Base-by-base conservation (phyloP, 2,329 filamentous ascomycete species). In the Chalara sp. region DNA sequence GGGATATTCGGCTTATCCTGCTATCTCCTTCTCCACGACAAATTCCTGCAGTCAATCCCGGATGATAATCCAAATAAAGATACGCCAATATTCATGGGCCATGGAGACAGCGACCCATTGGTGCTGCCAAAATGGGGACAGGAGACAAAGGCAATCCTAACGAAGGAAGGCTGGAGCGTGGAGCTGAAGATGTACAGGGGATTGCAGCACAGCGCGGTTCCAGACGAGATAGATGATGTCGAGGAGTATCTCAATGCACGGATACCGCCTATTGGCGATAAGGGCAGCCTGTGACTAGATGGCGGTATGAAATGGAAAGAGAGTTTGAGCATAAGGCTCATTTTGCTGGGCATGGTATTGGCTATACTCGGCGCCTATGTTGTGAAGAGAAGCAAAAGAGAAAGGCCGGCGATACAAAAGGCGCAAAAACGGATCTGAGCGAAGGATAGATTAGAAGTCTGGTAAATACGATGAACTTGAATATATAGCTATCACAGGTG, bases 11-110 rank as follows among this genome's bases (percentile, higher is more conserved):
- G 85, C 6, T 71, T 97, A 55, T 93, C 87, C 10, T 86, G 82
- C 61, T 97, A 95, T 69, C 70, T 96, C 59, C 76, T 89, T 21
- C 73, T 96, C 44, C 76, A 80, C 56, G 72, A 78, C 55, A 86
- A 84, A 64, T 37, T 37, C n/a, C 67, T 89, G 58, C 74, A 78
- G 63, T 75, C 76, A 6, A 72, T 80, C 56, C 67, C 80, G 2
- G 72, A 73, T 58, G 73, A 76, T 30, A 78, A 72, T 58, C 73
- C 77, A 50, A 90, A 89, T 67, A 81, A 84, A 68, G 75, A 86
- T 40, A 96, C 89, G 1, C 87, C 87, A 1, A 83, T 97, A 56
- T 88, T 93, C 69, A 86, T 96, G 83, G 89, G 80, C 10, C 93
- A 97, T 61, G 93, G 93, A n/a, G 79, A 84, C 54, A 71, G 70